A percentile compares a stretch with the other conserved stretches of the same genome.
These are phyloP conservation scores for Escovopsis sp. DNA, from an alignment of 2,329 filamentous ascomycete genomes.

Conservation along the genomic window DNA sequence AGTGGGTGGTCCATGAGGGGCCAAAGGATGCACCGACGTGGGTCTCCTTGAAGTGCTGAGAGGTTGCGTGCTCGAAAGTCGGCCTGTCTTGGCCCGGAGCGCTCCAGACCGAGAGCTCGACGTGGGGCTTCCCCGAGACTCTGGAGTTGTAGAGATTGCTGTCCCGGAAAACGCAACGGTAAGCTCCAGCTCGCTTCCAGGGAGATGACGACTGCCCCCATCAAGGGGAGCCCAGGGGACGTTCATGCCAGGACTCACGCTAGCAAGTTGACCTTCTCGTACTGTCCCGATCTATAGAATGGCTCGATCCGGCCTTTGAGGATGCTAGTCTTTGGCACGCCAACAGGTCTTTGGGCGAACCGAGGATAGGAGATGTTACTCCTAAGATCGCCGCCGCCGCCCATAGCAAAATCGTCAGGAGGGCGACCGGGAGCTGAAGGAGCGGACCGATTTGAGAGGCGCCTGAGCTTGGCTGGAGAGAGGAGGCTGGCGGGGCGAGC, in stretches of 20 bases:
- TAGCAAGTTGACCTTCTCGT: conserved; percentile 57
- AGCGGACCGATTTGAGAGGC: conserved; percentile 23
- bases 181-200: not conserved
- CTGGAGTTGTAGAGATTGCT: conserved; percentile 26
- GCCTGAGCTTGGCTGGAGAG: conserved; percentile 14
- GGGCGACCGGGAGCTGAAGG: conserved; percentile 19
- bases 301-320: conserved; percentile 71
- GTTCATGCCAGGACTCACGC: conserved; percentile 34
- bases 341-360: conserved; percentile 40
- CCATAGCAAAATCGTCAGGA: conserved; percentile 29
- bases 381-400: conserved; percentile 32
- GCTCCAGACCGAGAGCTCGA: conserved; percentile 77
- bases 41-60: conserved; percentile 60
- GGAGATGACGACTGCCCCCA: not conserved
- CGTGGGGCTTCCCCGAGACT: conserved; percentile 52
- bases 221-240: not conserved
- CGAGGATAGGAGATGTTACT: conserved; percentile 36
- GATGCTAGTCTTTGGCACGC: conserved; percentile 71
- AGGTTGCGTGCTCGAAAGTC: conserved; percentile 70
- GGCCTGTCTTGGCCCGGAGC: conserved; percentile 68
- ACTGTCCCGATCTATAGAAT: conserved; percentile 70
- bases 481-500: conserved; percentile 9
- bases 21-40: conserved; percentile 69
- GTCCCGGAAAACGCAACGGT: conserved; percentile 5
- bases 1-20: conserved; percentile 94